Evolutionary conservation across 2,329 filamentous ascomycete species (phyloP), one percentile per base, ranked within the genome.

Genomic region (Hortaea werneckii): DNA sequence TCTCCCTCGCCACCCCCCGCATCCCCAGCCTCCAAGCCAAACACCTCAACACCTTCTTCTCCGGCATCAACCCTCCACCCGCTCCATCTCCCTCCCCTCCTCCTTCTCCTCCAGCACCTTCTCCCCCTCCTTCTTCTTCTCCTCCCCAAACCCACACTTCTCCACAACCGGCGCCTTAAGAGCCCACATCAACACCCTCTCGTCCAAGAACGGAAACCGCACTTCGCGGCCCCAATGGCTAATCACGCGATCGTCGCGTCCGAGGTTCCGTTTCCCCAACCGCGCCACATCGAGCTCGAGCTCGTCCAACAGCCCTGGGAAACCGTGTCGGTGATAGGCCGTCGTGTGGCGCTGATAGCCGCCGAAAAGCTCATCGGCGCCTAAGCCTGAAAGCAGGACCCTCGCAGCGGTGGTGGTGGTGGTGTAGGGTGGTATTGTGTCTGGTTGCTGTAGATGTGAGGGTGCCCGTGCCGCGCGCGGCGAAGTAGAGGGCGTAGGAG

Each of bases 351-450:
- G 80, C 7, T 80, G 81, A 62, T 98, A 98, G 6, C 92, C 92
- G 11, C 86, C 92, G 61, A 98, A 96, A 1, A 98, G 77, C 67
- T 98, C 92, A 60, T 98, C 92, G 1, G 94, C 94, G 1, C 94
- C 92, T 1, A 98, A 77, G 0, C 92, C 94, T 0, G 92, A 96
- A 0, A 98, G 73, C 1, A 98, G 76, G 0, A 95, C 87, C 29
- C 87, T 80, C 1, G 89, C 86, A 0, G 80, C 71, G 0, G 86
- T 88, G n/a, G 32, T 35, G 59, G 80, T 71, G 0, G 86, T 88
- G n/a, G 32, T 35, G 59, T 88, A 89, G 26, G 8, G 6, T 29
- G 10, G 35, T 27, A 41, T 41, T 27, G 37, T 37, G 20, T 40
- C 28, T 3, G 46, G 0, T 3, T 39, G 29, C 7, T 5, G 32